These are phyloP conservation scores for Alopecurus myosuroides DNA, from an alignment of 176 grass and related monocot genomes.

Conservation along the genomic window DNA sequence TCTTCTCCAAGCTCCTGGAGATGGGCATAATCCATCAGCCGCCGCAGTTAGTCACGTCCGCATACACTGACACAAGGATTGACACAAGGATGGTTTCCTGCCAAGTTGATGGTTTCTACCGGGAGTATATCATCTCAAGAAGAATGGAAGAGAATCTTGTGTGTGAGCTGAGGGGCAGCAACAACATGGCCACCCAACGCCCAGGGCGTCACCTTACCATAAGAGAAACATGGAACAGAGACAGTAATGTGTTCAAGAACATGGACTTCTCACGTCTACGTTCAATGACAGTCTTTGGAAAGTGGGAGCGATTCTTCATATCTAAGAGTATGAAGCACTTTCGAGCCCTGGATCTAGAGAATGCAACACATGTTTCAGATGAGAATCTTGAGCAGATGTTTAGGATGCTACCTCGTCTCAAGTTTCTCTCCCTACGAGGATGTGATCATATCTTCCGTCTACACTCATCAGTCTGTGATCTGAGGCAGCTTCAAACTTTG, in stretches of 20 bases:
- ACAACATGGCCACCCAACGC: rapidly evolving
- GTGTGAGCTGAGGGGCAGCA: too few relatives aligned
- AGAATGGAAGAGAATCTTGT: slow-evolving; percentile 5
- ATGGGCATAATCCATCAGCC: not conserved
- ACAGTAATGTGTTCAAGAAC: not conserved
- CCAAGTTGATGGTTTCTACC: slow-evolving; percentile 25
- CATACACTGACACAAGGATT: too few relatives aligned
- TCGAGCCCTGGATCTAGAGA: slow-evolving; percentile 32
- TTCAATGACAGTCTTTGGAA: slow-evolving; percentile 4
- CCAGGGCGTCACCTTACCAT: not conserved
- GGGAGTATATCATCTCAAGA: not conserved
- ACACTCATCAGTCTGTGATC: too few relatives aligned
- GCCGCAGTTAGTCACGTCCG: too few relatives aligned
- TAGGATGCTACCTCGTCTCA: not conserved
- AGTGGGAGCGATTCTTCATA: not conserved
- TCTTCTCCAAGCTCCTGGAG: not conserved
- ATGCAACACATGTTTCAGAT: rapidly evolving
- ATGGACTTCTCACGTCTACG: not conserved
- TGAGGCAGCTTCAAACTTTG: not conserved
- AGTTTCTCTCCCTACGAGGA: slow-evolving; percentile 4
- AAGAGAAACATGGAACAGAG: not conserved
- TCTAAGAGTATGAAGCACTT: not conserved
- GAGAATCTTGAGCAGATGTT: not conserved
- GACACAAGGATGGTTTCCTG: not conserved
- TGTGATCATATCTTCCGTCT: rapidly evolving